A percentile compares a stretch with the other conserved stretches of the same genome.
Evolutionary conservation across 768 basidiomycete species (phyloP).

Genomic region (Coprinopsis cinerea): DNA sequence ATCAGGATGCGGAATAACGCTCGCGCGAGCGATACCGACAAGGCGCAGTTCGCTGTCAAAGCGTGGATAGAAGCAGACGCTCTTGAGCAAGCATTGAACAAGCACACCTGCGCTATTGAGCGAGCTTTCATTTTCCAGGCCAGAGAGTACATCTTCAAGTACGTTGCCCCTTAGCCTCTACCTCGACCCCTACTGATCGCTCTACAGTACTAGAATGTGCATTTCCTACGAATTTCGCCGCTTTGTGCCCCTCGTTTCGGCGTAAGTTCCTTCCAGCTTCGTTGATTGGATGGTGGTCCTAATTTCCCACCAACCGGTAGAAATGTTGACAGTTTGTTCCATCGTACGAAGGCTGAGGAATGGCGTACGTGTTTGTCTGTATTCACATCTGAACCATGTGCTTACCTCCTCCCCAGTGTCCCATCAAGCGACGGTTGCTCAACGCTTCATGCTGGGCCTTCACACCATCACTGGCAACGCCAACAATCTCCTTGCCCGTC

Average conservation of each 20-base stretch:
- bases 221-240: conserved; percentile 66
- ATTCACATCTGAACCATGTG: not conserved
- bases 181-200: conserved; percentile 2
- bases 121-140: conserved; percentile 63
- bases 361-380: conserved; percentile 47
- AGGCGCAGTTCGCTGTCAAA: conserved; percentile 56
- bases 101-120: conserved; percentile 64
- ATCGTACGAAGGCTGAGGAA: conserved; percentile 55
- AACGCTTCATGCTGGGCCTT: conserved; percentile 54
- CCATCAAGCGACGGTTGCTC: conserved; percentile 55
- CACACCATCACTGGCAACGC: conserved; percentile 54
- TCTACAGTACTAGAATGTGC: conserved; percentile 56
- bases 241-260: conserved; percentile 52
- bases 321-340: conserved; percentile 39
- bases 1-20: conserved; percentile 48
- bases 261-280: conserved; percentile 30
- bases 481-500: conserved; percentile 41
- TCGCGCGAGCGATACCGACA: conserved; percentile 38
- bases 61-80: conserved; percentile 68
- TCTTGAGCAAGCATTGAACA: conserved; percentile 56
- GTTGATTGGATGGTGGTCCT: not conserved
- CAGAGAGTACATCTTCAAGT: conserved; percentile 76
- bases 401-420: conserved; percentile 34
- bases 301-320: conserved; percentile 13
- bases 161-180: conserved; percentile 22